These are phyloP conservation scores for Copromyces sp. DNA, from an alignment of 495 filamentous ascomycete genomes.

Conservation along the genomic window DNA sequence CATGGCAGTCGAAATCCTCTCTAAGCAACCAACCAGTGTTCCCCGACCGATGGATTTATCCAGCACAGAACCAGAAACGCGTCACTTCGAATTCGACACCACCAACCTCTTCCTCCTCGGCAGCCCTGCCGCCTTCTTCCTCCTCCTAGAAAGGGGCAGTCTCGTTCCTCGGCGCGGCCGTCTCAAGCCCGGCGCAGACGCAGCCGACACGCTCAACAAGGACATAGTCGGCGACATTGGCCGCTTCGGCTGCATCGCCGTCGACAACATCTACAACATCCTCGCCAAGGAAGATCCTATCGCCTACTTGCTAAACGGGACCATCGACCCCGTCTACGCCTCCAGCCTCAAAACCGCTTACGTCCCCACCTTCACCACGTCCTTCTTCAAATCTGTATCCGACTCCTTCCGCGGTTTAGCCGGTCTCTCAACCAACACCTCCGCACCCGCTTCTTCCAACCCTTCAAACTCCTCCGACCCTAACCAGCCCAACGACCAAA, in stretches of 20 bases:
- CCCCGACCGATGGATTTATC: slow-evolving; percentile 44
- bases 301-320: slow-evolving; percentile 83
- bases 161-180: slow-evolving; percentile 70
- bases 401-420: slow-evolving; percentile 50
- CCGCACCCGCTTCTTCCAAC: not conserved
- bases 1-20: slow-evolving; percentile 87
- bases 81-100: slow-evolving; percentile 84
- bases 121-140: slow-evolving; percentile 89
- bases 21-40: slow-evolving; percentile 62
- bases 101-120: slow-evolving; percentile 81
- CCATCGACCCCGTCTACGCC: slow-evolving; percentile 72
- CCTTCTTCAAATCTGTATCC: slow-evolving; percentile 56
- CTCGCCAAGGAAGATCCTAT: slow-evolving; percentile 61
- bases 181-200: slow-evolving; percentile 61
- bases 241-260: slow-evolving; percentile 78
- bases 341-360: slow-evolving; percentile 63
- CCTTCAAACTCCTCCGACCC: not conserved
- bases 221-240: slow-evolving; percentile 66
- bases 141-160: slow-evolving; percentile 73
- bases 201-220: slow-evolving; percentile 45
- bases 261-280: slow-evolving; percentile 96
- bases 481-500: not conserved
- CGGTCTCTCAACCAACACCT: slow-evolving; percentile 4
- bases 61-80: slow-evolving; percentile 37
- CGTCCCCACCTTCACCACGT: slow-evolving; percentile 61